These are phyloP conservation scores for Lindgomyces ingoldianus DNA, from an alignment of 495 filamentous ascomycete genomes.

Conservation along the genomic window DNA sequence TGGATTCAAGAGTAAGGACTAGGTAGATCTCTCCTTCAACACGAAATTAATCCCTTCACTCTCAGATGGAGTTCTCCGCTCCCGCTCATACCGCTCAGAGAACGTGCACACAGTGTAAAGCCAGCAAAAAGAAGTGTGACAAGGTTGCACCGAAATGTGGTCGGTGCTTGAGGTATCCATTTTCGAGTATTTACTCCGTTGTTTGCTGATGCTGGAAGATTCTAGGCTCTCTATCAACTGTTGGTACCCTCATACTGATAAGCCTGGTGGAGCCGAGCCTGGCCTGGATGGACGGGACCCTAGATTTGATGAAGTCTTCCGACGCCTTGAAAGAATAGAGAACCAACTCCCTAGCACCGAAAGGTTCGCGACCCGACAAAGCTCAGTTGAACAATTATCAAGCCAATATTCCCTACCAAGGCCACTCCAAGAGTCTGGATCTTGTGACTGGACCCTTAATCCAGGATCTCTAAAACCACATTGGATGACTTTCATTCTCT, in stretches of 20 bases:
- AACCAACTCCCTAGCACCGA: not conserved
- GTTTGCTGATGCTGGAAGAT: not conserved
- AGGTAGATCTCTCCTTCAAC: too few species aligned
- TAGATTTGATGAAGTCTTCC: slow-evolving; percentile 20
- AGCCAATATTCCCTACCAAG: not conserved
- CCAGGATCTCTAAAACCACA: not conserved
- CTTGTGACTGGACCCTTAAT: not conserved
- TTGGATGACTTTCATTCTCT: not conserved
- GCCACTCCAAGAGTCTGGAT: too few species aligned
- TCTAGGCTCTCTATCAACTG: slow-evolving; percentile 13
- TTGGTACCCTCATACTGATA: not conserved
- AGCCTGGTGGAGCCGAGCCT: not conserved
- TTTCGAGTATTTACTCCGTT: not conserved
- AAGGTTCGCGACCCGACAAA: not conserved
- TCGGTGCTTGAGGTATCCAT: slow-evolving; percentile 17
- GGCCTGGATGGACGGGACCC: not conserved
- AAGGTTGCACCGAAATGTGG: slow-evolving; percentile 2
- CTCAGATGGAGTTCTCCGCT: not conserved
- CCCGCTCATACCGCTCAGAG: not conserved
- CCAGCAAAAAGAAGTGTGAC: slow-evolving; percentile 29
- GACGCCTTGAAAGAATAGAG: slow-evolving; percentile 18
- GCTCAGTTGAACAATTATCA: not conserved
- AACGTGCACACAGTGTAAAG: slow-evolving; percentile 13
- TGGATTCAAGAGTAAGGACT: too few species aligned
- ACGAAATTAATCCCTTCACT: too few species aligned